These are phyloP conservation scores for Bullera alba DNA, from an alignment of 768 basidiomycete genomes.

Conservation along the genomic window DNA sequence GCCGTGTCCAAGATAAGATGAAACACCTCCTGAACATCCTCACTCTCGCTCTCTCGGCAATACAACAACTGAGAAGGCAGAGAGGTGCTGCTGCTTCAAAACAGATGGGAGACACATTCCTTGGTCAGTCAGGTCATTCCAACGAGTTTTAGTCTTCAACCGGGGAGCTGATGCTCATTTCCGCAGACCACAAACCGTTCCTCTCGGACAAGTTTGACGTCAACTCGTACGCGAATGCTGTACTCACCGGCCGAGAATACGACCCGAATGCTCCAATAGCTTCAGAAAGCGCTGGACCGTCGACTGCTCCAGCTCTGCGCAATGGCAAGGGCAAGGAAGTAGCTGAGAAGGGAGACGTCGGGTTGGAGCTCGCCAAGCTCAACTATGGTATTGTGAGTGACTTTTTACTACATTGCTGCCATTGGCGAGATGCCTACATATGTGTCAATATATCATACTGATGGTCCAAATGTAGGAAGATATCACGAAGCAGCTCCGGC, in stretches of 20 bases:
- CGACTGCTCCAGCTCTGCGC: slow-evolving; percentile 41
- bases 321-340: slow-evolving; percentile 51
- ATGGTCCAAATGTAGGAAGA: slow-evolving; percentile 57
- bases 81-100: too few species aligned
- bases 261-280: slow-evolving; percentile 46
- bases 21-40: too few species aligned
- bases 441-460: slow-evolving; percentile 3
- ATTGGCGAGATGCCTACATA: neutral
- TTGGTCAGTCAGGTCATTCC: too few species aligned
- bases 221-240: slow-evolving; percentile 82
- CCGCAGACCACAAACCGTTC: slow-evolving; percentile 74
- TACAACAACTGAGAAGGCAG: too few species aligned
- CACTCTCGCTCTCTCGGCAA: too few species aligned
- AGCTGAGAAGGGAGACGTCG: slow-evolving; percentile 69
- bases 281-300: slow-evolving; percentile 3
- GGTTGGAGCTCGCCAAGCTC: slow-evolving; percentile 78
- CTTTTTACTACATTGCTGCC: neutral
- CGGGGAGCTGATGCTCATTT: too few species aligned
- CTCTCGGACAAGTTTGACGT: slow-evolving; percentile 69
- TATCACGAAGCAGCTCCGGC: slow-evolving; percentile 80
- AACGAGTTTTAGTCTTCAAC: too few species aligned
- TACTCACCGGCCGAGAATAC: slow-evolving; percentile 76
- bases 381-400: slow-evolving; percentile 59
- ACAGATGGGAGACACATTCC: too few species aligned
- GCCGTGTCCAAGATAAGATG: too few species aligned